A percentile compares a stretch with the other conserved stretches of the same genome.
phyloP scores from a whole-genome alignment of 202 grass and related monocot genomes.

The Zoysia matrella region DNA sequence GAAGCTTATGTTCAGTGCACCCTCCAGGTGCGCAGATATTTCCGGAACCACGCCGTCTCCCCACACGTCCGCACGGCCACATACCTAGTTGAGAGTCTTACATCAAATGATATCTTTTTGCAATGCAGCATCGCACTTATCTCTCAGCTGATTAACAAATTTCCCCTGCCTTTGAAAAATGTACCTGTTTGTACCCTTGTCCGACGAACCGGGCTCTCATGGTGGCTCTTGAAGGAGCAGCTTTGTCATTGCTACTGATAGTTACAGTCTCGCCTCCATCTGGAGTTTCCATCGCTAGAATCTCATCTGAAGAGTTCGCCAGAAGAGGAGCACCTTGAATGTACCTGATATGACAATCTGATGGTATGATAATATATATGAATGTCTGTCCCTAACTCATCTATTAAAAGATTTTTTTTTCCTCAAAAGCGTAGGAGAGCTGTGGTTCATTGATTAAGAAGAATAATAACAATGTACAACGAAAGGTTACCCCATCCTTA shows the following conservation, averaged over 20 bases:
- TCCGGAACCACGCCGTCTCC: slow-evolving; percentile 91
- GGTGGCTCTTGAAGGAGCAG: slow-evolving; percentile 21
- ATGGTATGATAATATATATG: slow-evolving; percentile 23
- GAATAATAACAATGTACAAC: too few relatives aligned
- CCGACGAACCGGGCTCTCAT: slow-evolving; percentile 70
- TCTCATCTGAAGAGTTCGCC: slow-evolving; percentile 57
- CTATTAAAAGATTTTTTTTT: too few relatives aligned
- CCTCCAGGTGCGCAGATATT: slow-evolving; percentile 81
- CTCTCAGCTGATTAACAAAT: neutral
- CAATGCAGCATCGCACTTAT: neutral
- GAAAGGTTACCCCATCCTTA: too few relatives aligned
- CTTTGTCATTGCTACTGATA: slow-evolving; percentile 21
- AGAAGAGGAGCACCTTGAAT: slow-evolving; percentile 70
- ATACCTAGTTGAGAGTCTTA: slow-evolving; percentile 51
- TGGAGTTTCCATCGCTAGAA: slow-evolving; percentile 36
- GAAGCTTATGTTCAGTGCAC: slow-evolving; percentile 85
- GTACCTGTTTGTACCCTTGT: slow-evolving; percentile 97
- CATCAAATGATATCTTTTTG: neutral
- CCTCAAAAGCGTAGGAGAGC: too few relatives aligned
- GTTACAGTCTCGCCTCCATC: slow-evolving; percentile 46
- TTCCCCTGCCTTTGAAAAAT: neutral
- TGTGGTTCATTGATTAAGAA: too few relatives aligned
- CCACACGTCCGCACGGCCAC: slow-evolving; percentile 81
- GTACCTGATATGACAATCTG: slow-evolving; percentile 53
- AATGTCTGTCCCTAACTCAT: neutral